Evolutionary conservation across 2,329 filamentous ascomycete species (phyloP).

Genomic region (Stemphylium beticola): DNA sequence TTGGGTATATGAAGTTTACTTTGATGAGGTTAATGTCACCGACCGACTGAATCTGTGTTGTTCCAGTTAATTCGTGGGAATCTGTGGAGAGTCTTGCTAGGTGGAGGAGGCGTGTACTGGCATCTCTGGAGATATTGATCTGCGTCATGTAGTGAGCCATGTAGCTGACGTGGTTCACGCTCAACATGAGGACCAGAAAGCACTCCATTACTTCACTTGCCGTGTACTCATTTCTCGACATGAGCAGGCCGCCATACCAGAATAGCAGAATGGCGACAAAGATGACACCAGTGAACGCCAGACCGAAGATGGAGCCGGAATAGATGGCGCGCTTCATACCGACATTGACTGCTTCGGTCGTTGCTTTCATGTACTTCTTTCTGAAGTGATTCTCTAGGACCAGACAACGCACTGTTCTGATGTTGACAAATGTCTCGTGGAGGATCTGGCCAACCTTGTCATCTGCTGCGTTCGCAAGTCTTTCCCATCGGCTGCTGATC

Average conservation of each 20-base stretch:
- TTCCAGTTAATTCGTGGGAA: constrained; percentile 65
- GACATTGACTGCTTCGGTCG: constrained; percentile 60
- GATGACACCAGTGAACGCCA: constrained; percentile 74
- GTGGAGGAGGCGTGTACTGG: constrained; percentile 73
- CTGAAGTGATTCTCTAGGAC: constrained; percentile 76
- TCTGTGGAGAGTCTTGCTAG: constrained; percentile 66
- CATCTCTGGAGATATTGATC: constrained; percentile 74
- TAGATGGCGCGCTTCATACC: constrained; percentile 71
- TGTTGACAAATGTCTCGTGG: constrained; percentile 77
- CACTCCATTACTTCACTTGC: constrained; percentile 72
- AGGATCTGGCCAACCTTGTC: constrained; percentile 68
- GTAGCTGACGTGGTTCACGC: constrained; percentile 72
- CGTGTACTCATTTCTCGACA: constrained; percentile 57
- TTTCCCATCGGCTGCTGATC: constrained; percentile 75
- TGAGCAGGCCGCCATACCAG: constrained; percentile 76
- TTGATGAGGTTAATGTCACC: constrained; percentile 66
- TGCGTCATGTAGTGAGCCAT: constrained; percentile 80
- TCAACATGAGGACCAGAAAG: constrained; percentile 83
- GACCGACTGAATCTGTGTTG: constrained; percentile 50
- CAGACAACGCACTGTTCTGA: constrained; percentile 77
- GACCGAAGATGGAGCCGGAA: constrained; percentile 74
- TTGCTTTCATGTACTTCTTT: constrained; percentile 64
- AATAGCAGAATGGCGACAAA: constrained; percentile 82
- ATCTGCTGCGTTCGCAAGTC: constrained; percentile 67
- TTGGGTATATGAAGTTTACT: constrained; percentile 75